These are phyloP conservation scores for Hericium erinaceus DNA, from an alignment of 768 basidiomycete species.

Conservation along the genomic window DNA sequence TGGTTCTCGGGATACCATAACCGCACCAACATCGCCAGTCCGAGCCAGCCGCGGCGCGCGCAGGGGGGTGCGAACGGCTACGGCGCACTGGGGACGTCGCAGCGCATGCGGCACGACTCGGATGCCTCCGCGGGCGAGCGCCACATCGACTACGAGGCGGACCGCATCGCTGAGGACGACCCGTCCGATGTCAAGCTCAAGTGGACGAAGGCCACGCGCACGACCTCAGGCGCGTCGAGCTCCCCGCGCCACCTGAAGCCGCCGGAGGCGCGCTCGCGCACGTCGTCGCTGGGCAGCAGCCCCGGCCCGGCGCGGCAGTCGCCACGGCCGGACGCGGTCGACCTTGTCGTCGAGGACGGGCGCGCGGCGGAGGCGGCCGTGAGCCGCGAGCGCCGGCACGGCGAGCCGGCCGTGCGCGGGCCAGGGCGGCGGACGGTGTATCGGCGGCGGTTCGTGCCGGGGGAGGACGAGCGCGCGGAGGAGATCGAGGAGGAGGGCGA, in stretches of 20 bases:
- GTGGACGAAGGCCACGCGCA: conserved; percentile 30
- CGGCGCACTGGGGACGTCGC: conserved; percentile 35
- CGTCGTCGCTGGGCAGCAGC: not conserved
- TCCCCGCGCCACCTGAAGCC: not conserved
- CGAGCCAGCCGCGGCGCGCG: conserved; percentile 25
- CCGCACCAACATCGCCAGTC: not conserved
- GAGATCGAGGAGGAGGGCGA: conserved; percentile 27
- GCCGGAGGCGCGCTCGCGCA: not conserved
- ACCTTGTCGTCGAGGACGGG: conserved; percentile 72
- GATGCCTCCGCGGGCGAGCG: not conserved
- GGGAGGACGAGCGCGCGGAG: conserved; percentile 33
- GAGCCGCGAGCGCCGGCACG: conserved; percentile 46
- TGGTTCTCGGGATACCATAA: conserved; percentile 50
- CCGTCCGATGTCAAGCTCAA: conserved; percentile 32
- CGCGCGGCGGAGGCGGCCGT: conserved; percentile 44
- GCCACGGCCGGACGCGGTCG: conserved; percentile 64
- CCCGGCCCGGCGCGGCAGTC: conserved; percentile 8
- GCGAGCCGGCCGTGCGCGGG: conserved; percentile 41
- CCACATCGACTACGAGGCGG: conserved; percentile 40
- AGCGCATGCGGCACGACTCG: not conserved
- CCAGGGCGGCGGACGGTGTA: conserved; percentile 44
- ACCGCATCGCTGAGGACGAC: conserved; percentile 24
- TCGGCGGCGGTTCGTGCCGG: conserved; percentile 37
- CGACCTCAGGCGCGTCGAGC: conserved; percentile 12
- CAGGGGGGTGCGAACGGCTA: conserved; percentile 28